Conservation (phyloP, 1,139 yeast genomes). For the Nakaseomyces sp. region DNA sequence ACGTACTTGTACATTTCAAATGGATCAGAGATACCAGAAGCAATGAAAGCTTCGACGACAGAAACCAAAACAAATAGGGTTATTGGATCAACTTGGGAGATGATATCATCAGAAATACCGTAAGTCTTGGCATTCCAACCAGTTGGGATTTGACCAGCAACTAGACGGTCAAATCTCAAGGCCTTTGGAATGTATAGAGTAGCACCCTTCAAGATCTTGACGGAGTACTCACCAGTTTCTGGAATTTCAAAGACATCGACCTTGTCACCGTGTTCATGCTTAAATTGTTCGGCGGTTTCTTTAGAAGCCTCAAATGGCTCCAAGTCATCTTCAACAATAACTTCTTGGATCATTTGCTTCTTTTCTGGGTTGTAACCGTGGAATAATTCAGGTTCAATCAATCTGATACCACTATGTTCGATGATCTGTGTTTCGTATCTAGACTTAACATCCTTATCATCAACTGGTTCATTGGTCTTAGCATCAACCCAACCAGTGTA, state of each 20-base stretch:
- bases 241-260: slow-evolving; percentile 87
- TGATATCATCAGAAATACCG: slow-evolving; percentile 90
- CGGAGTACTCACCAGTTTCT: slow-evolving; percentile 87
- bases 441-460: slow-evolving; percentile 84
- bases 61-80: slow-evolving; percentile 88
- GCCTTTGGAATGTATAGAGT: slow-evolving; percentile 91
- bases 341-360: slow-evolving; percentile 89
- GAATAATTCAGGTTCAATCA: slow-evolving; percentile 91
- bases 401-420: slow-evolving; percentile 92
- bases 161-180: slow-evolving; percentile 85
- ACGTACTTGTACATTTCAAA: slow-evolving; percentile 97
- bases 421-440: slow-evolving; percentile 83
- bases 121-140: slow-evolving; percentile 96
- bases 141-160: slow-evolving; percentile 97
- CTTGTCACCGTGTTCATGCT: slow-evolving; percentile 86
- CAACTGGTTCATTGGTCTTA: slow-evolving; percentile 86
- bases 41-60: slow-evolving; percentile 86
- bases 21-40: slow-evolving; percentile 95
- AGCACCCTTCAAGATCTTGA: slow-evolving; percentile 87
- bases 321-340: slow-evolving; percentile 89
- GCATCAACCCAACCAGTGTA: slow-evolving; percentile 97
- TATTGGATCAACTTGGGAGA: slow-evolving; percentile 91
- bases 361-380: slow-evolving; percentile 88
- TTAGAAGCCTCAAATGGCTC: slow-evolving; percentile 93
- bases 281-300: slow-evolving; percentile 92